phyloP scores from a whole-genome alignment of 2,329 filamentous ascomycete species.

The Dothidotthia symphoricarpi region DNA sequence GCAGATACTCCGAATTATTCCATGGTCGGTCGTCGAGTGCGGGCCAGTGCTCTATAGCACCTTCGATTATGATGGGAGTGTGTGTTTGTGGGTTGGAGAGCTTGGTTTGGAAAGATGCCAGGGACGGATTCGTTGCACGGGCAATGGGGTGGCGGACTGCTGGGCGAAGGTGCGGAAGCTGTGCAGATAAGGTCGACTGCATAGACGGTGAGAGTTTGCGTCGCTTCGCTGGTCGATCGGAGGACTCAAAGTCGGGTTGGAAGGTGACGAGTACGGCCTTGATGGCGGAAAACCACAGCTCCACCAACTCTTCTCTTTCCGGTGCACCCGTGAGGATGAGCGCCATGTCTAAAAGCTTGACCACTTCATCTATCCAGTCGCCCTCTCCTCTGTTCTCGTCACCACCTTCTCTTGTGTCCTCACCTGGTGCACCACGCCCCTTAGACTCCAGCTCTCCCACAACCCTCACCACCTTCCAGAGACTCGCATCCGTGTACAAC shows the following conservation, averaged over 20 bases:
- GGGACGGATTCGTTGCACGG: slow-evolving; percentile 16
- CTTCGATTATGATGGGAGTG: slow-evolving; percentile 66
- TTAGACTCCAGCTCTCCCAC: slow-evolving; percentile 12
- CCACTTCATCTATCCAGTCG: slow-evolving; percentile 56
- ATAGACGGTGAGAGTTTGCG: slow-evolving; percentile 12
- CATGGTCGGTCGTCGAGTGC: slow-evolving; percentile 69
- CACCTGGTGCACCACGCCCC: slow-evolving; percentile 13
- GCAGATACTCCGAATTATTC: slow-evolving; percentile 71
- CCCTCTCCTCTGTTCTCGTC: slow-evolving; percentile 18
- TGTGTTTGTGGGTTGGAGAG: slow-evolving; percentile 21
- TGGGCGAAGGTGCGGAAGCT: slow-evolving; percentile 6
- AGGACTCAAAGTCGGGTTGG: not conserved
- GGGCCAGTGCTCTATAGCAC: slow-evolving; percentile 70
- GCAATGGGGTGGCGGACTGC: slow-evolving; percentile 21
- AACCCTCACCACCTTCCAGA: slow-evolving; percentile 57
- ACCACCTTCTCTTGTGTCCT: slow-evolving; percentile 4
- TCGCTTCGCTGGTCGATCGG: slow-evolving; percentile 17
- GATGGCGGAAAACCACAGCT: slow-evolving; percentile 55
- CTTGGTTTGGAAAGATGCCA: slow-evolving; percentile 32
- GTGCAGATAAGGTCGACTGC: slow-evolving; percentile 18
- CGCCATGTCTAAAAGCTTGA: slow-evolving; percentile 70
- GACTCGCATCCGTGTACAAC: slow-evolving; percentile 68
- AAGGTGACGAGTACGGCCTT: slow-evolving; percentile 13
- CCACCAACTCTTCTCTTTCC: slow-evolving; percentile 34
- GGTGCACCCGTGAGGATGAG: slow-evolving; percentile 64